Conservation (phyloP, 2,329 filamentous ascomycete genomes). For the Uncinocarpus reesii region DNA sequence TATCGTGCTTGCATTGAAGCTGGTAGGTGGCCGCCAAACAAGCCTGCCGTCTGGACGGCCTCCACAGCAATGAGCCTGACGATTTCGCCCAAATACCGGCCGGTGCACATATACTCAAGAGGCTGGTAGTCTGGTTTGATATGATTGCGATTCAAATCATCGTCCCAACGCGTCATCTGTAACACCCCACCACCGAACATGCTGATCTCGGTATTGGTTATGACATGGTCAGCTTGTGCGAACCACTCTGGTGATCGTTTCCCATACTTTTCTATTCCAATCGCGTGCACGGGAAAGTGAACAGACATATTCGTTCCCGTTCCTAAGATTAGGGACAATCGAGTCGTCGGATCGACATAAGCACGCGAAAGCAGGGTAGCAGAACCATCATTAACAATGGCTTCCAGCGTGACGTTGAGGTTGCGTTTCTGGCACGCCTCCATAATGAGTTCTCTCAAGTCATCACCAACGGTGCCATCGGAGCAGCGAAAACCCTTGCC, state of each 20-base stretch:
- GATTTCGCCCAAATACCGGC: conserved; percentile 55
- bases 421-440: conserved; percentile 45
- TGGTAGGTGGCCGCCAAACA: conserved; percentile 50
- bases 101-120: conserved; percentile 54
- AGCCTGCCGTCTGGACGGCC: conserved; percentile 44
- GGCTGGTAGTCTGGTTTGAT: conserved; percentile 53
- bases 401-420: conserved; percentile 50
- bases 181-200: conserved; percentile 54
- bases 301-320: conserved; percentile 57
- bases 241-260: conserved; percentile 46
- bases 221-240: conserved; percentile 48
- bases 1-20: conserved; percentile 48
- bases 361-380: conserved; percentile 53
- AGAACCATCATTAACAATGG: conserved; percentile 55
- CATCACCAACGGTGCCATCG: conserved; percentile 48
- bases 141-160: conserved; percentile 48
- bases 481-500: conserved; percentile 56
- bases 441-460: conserved; percentile 51
- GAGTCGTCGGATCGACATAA: conserved; percentile 50
- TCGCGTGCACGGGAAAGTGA: conserved; percentile 47
- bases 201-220: conserved; percentile 56
- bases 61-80: conserved; percentile 52
- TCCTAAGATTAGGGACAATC: conserved; percentile 54
- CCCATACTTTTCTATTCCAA: conserved; percentile 49
- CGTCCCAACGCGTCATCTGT: conserved; percentile 52